phyloP scores from a whole-genome alignment of 768 basidiomycete species.

The Plicaturopsis crispa region DNA sequence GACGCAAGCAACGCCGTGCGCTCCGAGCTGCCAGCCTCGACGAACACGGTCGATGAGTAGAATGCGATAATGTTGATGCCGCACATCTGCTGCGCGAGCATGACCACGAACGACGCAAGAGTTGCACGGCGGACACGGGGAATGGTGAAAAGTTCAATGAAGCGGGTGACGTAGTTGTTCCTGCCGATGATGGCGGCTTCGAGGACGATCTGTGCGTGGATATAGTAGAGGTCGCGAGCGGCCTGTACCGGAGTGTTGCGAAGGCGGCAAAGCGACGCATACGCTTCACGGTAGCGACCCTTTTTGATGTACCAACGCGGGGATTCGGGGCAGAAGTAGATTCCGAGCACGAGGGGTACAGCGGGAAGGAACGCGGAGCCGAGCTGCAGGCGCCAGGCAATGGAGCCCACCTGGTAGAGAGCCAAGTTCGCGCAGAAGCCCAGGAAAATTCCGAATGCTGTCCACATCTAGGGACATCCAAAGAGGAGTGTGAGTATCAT shows the following conservation, averaged over 20 bases:
- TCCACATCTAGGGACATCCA: too few species aligned
- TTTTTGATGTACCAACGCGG: slow-evolving; percentile 86
- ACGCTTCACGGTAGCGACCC: slow-evolving; percentile 64
- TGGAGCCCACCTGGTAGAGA: slow-evolving; percentile 45
- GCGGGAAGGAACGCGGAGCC: slow-evolving; percentile 65
- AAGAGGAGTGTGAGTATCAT: neutral
- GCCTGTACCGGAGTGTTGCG: slow-evolving; percentile 68
- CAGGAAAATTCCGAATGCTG: slow-evolving; percentile 77
- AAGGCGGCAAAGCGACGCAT: slow-evolving; percentile 54
- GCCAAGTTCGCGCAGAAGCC: slow-evolving; percentile 63
- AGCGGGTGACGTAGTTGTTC: slow-evolving; percentile 36
- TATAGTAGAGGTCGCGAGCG: slow-evolving; percentile 76
- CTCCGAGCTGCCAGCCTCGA: slow-evolving; percentile 43
- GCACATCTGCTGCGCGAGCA: slow-evolving; percentile 80
- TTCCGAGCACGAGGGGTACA: slow-evolving; percentile 34
- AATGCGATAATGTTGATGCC: slow-evolving; percentile 77
- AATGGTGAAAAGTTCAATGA: slow-evolving; percentile 66
- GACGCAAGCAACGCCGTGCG: slow-evolving; percentile 56
- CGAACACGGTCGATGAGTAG: slow-evolving; percentile 76
- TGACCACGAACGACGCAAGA: slow-evolving; percentile 42
- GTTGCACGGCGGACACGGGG: slow-evolving; percentile 56
- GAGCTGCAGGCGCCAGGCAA: slow-evolving; percentile 79
- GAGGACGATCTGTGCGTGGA: slow-evolving; percentile 59
- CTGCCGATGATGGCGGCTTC: slow-evolving; percentile 54
- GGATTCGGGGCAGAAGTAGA: slow-evolving; percentile 64